phyloP scores from a whole-genome alignment of 306 rosid genomes.

The Castanopsis chinensis region DNA sequence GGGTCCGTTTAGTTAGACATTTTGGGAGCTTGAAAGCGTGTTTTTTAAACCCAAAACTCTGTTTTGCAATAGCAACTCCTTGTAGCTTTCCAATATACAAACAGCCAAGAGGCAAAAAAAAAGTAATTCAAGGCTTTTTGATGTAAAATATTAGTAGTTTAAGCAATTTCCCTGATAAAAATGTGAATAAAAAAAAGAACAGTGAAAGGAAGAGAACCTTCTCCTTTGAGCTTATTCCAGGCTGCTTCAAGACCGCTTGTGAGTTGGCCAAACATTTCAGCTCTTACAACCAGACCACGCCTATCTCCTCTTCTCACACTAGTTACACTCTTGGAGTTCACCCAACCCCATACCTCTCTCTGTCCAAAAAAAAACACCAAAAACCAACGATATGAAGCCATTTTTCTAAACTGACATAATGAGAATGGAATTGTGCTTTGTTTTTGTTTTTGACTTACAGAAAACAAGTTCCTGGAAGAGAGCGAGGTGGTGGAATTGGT shows the following conservation, averaged over 20 bases:
- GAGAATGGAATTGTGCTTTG: background rate
- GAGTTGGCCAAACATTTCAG: conserved; percentile 96
- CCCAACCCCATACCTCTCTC: conserved; percentile 88
- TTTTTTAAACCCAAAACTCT: no score
- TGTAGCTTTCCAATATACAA: no score
- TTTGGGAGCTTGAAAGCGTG: no score
- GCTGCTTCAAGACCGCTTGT: conserved; percentile 91
- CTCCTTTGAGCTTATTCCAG: conserved; percentile 97
- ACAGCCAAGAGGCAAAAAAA: no score
- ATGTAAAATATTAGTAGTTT: no score
- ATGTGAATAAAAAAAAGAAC: background rate
- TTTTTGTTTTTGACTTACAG: conserved; percentile 47
- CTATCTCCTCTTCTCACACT: conserved; percentile 34
- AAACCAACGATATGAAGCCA: background rate
- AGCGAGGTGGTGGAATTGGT: conserved; percentile 35
- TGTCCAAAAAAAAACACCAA: conserved; percentile 20
- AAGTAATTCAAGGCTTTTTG: no score
- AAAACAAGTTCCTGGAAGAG: conserved; percentile 63
- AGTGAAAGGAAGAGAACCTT: conserved; percentile 44
- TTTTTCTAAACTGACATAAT: background rate
- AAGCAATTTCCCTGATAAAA: no score
- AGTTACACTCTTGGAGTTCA: conserved; percentile 53
- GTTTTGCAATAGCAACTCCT: no score
- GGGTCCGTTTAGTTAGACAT: no score
- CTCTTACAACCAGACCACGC: conserved; percentile 64